Evolutionary conservation across 768 basidiomycete genomes (phyloP), one percentile per base, ranked within the genome.

Genomic region (Trametes meyenii): DNA sequence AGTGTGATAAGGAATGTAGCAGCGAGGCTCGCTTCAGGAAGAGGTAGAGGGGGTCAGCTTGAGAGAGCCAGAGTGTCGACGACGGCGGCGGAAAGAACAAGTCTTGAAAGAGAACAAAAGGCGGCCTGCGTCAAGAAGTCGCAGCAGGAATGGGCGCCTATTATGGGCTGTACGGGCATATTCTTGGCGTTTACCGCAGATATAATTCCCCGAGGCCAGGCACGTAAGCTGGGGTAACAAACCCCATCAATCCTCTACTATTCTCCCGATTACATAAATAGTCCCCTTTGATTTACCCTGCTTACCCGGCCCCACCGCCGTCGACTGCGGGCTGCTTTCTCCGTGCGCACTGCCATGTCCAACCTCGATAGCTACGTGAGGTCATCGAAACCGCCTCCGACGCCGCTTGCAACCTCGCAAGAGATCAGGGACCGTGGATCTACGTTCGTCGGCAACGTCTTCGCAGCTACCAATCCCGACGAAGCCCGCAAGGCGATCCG

Each of bases 381-480:
- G 29, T 76, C 75, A 35, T 75, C 78, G 17, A 74, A 74, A n/a
- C 78, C 81, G 17, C 72, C 75, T 19, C 81, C 82, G 16, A 73
- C 77, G 39, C 74, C 83, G 1, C 59, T 85, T 6, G 76, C 80
- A 33, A 83, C 81, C 26, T 94, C 91, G 2, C 84, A 88, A 65
- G 90, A 92, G 68, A 83, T 93, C 55, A 80, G 86, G 33, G 92
- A 92, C 74, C 82, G 89, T 19, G 85, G 83, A 12, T 92, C 89
- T 1, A 80, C 80, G 3, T 94, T 94, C 69, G 75, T 90, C 21
- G 91, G 83, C 2, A 79, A 81, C 49, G 76, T 91, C 26, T 88
- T 83, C 70, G 73, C 75, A 17, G 85, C 85, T n/a, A 74, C 77
- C 1, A 79, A 83, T 36, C 75, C 79, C 3, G 76, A 77, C 5